phyloP scores from a whole-genome alignment of 768 basidiomycete genomes.

The Pleurotus tuoliensis region DNA sequence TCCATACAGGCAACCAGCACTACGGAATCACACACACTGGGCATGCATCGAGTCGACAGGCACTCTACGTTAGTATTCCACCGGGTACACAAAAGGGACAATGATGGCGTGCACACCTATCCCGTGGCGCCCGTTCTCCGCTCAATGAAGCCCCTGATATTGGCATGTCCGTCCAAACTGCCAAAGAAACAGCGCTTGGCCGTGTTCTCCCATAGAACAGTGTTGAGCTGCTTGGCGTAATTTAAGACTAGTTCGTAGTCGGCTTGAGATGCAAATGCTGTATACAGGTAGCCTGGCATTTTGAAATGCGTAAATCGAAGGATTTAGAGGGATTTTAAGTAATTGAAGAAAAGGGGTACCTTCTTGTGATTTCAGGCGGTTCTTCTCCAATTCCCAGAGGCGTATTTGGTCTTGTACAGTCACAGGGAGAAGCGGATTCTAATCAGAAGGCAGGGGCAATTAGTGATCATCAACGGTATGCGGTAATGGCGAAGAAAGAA shows the following conservation, averaged over 20 bases:
- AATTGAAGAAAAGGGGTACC: slow-evolving; percentile 43
- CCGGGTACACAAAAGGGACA: not conserved
- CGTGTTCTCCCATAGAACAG: slow-evolving; percentile 80
- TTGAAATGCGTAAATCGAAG: not conserved
- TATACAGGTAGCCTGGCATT: slow-evolving; percentile 77
- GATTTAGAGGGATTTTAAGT: slow-evolving; percentile 18
- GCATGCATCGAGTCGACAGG: not conserved
- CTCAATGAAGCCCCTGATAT: slow-evolving; percentile 79
- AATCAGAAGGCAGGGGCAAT: slow-evolving; percentile 11
- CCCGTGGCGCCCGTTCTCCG: slow-evolving; percentile 47
- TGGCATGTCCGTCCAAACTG: slow-evolving; percentile 70
- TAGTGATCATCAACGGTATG: slow-evolving; percentile 16
- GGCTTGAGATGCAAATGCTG: slow-evolving; percentile 77
- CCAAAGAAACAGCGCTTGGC: slow-evolving; percentile 80
- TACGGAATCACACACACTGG: not conserved
- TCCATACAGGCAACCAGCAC: not conserved
- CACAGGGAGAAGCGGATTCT: slow-evolving; percentile 93
- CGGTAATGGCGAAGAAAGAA: slow-evolving; percentile 8
- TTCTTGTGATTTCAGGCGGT: slow-evolving; percentile 84
- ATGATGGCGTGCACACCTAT: slow-evolving; percentile 16
- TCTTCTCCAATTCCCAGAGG: slow-evolving; percentile 94
- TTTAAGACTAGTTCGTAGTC: slow-evolving; percentile 86
- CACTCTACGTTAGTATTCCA: not conserved
- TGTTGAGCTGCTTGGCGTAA: slow-evolving; percentile 79
- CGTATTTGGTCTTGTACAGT: slow-evolving; percentile 98